These are phyloP conservation scores for Podila horticola DNA, from an alignment of 192 early-diverging fungal species.

Conservation along the genomic window DNA sequence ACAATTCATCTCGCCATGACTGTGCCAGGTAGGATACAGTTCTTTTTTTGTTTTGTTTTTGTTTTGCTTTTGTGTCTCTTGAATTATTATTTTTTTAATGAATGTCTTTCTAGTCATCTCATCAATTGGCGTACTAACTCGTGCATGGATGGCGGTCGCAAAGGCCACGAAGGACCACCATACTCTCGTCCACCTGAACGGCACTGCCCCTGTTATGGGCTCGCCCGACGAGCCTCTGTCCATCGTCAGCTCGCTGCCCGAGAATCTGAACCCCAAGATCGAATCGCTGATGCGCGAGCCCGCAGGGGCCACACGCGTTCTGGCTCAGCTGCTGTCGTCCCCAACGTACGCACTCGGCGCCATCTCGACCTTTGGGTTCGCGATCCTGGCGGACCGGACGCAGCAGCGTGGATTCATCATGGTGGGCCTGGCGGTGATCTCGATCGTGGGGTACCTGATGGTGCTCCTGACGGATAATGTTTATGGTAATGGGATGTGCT, in stretches of 20 bases:
- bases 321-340: slow-evolving; percentile 23
- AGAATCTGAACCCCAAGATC: slow-evolving; percentile 3
- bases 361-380: slow-evolving; percentile 10
- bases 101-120: slow-evolving; percentile 18
- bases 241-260: neutral
- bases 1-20: slow-evolving; percentile 19
- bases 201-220: neutral
- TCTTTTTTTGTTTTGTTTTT: neutral
- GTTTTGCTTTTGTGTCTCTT: neutral
- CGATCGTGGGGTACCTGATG: slow-evolving; percentile 24
- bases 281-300: slow-evolving; percentile 18
- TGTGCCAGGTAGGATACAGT: slow-evolving; percentile 5
- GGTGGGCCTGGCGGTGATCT: slow-evolving; percentile 15
- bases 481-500: slow-evolving; percentile 18
- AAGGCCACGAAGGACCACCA: slow-evolving; percentile 7
- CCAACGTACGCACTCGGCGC: slow-evolving; percentile 22
- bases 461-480: slow-evolving; percentile 23
- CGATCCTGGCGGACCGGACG: slow-evolving; percentile 33
- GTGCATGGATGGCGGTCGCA: slow-evolving; percentile 37
- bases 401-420: slow-evolving; percentile 34
- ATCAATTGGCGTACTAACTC: slow-evolving; percentile 4
- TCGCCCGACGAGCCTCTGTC: slow-evolving; percentile 4
- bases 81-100: neutral
- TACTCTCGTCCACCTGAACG: neutral
- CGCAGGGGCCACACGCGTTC: slow-evolving; percentile 11